Evolutionary conservation across 2,329 filamentous ascomycete genomes (phyloP).

Genomic region (Tolypocladium album): DNA sequence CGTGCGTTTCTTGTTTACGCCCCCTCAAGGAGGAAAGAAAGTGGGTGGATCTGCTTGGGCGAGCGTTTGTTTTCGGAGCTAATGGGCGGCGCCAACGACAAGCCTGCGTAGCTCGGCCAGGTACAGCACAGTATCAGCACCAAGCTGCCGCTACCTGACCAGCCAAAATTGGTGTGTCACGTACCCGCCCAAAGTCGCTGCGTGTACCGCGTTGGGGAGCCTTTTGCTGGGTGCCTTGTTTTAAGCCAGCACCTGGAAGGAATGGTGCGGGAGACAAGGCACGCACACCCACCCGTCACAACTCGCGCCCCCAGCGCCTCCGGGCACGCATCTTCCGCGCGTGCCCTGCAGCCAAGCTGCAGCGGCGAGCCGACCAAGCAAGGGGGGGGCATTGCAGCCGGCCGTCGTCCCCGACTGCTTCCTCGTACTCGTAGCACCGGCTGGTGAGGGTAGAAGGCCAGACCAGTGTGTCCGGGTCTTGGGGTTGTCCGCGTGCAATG

Average conservation of each 20-base stretch:
- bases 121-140: slow-evolving; percentile 28
- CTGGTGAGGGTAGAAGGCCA: not conserved
- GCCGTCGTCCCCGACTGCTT: not conserved
- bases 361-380: not conserved
- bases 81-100: not conserved
- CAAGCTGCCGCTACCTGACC: slow-evolving; percentile 19
- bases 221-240: slow-evolving; percentile 1
- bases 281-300: not conserved
- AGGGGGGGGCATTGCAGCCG: not conserved
- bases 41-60: not conserved
- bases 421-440: not conserved
- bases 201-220: slow-evolving; percentile 11
- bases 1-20: not conserved
- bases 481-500: not conserved
- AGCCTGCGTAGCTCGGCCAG: slow-evolving; percentile 4
- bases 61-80: not conserved
- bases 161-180: slow-evolving; percentile 23
- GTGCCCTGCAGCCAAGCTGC: not conserved
- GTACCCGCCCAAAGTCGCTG: slow-evolving; percentile 24
- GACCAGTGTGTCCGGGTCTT: not conserved
- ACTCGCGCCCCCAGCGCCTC: not conserved
- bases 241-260: slow-evolving; percentile 1
- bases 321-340: not conserved
- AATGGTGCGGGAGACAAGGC: slow-evolving; percentile 2
- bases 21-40: not conserved